These are phyloP conservation scores for Nicotiana undulata DNA, from an alignment of 257 asterid species.

Conservation along the genomic window DNA sequence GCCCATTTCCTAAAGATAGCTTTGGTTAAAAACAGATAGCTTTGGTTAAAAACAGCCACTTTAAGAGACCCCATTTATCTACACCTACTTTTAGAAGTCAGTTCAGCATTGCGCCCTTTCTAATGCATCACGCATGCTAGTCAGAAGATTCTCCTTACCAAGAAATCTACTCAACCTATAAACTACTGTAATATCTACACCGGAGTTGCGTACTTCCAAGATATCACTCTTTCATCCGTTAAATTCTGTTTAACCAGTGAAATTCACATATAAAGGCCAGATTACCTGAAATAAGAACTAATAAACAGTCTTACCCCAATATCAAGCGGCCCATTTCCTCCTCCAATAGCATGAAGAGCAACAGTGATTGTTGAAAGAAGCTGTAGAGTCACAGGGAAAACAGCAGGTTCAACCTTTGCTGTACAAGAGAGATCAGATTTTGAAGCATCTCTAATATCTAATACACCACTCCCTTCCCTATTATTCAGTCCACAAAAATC, in stretches of 20 bases:
- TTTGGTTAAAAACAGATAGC: not conserved
- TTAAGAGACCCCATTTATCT: not conserved
- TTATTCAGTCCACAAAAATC: not conserved
- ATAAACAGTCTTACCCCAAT: constrained; percentile 60
- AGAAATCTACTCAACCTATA: not conserved
- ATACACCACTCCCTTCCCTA: constrained; percentile 1
- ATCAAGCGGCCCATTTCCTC: constrained; percentile 74
- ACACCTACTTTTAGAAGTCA: not conserved
- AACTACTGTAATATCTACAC: not conserved
- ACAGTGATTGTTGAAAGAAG: constrained; percentile 60
- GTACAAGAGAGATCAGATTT: not conserved
- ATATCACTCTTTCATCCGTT: not conserved
- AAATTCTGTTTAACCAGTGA: not conserved
- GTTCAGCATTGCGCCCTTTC: not conserved
- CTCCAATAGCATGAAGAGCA: constrained; percentile 70
- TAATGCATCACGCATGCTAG: not conserved
- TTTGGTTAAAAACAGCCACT: constrained; percentile 2
- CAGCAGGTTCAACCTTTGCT: constrained; percentile 39
- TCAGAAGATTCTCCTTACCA: not conserved
- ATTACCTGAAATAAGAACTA: constrained; percentile 47
- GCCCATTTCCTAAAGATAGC: not conserved
- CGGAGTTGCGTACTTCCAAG: not conserved
- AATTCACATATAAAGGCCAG: not conserved
- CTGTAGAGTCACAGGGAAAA: constrained; percentile 64
- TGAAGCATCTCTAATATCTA: not conserved